Evolutionary conservation across 164 flowering plant species (phyloP).

Genomic region (Vitis rupestris): DNA sequence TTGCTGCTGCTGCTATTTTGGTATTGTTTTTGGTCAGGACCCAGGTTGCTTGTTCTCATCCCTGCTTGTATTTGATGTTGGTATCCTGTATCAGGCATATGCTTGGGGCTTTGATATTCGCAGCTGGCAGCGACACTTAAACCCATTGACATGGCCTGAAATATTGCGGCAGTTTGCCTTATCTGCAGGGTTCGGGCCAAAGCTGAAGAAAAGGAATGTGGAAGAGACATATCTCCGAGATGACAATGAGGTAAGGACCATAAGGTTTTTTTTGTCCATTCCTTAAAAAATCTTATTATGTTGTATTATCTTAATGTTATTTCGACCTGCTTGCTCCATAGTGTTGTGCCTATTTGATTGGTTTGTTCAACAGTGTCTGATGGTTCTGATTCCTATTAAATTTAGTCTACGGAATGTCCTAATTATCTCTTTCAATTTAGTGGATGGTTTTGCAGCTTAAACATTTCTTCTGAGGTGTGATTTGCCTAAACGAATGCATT

Average conservation of each 20-base stretch:
- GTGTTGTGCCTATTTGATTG: too few species aligned
- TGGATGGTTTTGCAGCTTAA: too few species aligned
- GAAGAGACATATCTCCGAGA: slow-evolving; percentile 49
- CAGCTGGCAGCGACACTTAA: slow-evolving; percentile 78
- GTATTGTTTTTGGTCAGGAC: neutral
- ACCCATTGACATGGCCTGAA: slow-evolving; percentile 92
- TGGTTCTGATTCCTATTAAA: too few species aligned
- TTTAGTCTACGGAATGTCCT: too few species aligned
- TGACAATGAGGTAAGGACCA: slow-evolving; percentile 58
- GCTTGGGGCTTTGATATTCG: slow-evolving; percentile 95
- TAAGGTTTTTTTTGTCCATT: too few species aligned
- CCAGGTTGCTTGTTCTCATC: neutral
- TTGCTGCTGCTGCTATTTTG: slow-evolving; percentile 2
- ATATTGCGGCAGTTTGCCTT: slow-evolving; percentile 79
- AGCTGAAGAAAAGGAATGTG: slow-evolving; percentile 54
- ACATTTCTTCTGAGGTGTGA: too few species aligned
- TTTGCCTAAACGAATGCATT: too few species aligned
- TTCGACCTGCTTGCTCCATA: too few species aligned
- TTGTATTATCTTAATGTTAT: too few species aligned
- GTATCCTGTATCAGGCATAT: slow-evolving; percentile 64
- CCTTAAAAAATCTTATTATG: too few species aligned
- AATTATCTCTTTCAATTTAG: too few species aligned
- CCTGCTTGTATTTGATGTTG: neutral
- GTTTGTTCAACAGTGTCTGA: too few species aligned
- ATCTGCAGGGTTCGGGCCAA: slow-evolving; percentile 88